A percentile compares a stretch with the other conserved stretches of the same genome.
These are phyloP conservation scores for Pleurostoma richardsiae DNA, from an alignment of 2,329 filamentous ascomycete genomes.

Conservation along the genomic window DNA sequence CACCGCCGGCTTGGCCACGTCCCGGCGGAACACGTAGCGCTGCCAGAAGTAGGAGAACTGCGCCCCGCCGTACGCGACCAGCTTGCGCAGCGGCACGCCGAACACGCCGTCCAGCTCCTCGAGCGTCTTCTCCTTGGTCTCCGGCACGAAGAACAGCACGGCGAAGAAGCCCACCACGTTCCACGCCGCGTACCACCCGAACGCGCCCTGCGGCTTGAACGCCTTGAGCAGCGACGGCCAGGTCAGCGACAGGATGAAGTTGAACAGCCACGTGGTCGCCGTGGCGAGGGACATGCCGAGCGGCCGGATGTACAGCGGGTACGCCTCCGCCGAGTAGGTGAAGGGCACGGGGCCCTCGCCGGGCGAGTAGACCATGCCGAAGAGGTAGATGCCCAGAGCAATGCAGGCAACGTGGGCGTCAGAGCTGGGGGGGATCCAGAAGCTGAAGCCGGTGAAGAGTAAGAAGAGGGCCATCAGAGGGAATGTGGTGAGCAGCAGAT, in stretches of 20 bases:
- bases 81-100: constrained; percentile 27
- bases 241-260: constrained; percentile 35
- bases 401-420: constrained; percentile 37
- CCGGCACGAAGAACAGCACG: constrained; percentile 30
- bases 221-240: constrained; percentile 39
- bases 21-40: constrained; percentile 20
- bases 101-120: constrained; percentile 32
- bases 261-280: constrained; percentile 45
- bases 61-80: constrained; percentile 33
- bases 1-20: constrained; percentile 16
- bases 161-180: constrained; percentile 40
- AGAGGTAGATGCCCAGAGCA: constrained; percentile 44
- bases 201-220: constrained; percentile 41
- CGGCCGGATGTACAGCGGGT: constrained; percentile 57
- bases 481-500: constrained; percentile 59
- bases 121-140: constrained; percentile 32
- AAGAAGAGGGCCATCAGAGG: constrained; percentile 55
- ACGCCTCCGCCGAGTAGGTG: constrained; percentile 63
- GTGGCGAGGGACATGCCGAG: constrained; percentile 57
- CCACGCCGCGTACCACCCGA: constrained; percentile 44
- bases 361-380: constrained; percentile 46
- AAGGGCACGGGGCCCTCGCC: constrained; percentile 61
- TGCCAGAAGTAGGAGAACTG: constrained; percentile 24
- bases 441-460: constrained; percentile 41
- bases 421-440: constrained; percentile 31